Percentiles rank a stretch among this genome's conserved stretches.
These are phyloP conservation scores for Kuraishia ogatae DNA, from an alignment of 805 yeast species.

Conservation along the genomic window DNA sequence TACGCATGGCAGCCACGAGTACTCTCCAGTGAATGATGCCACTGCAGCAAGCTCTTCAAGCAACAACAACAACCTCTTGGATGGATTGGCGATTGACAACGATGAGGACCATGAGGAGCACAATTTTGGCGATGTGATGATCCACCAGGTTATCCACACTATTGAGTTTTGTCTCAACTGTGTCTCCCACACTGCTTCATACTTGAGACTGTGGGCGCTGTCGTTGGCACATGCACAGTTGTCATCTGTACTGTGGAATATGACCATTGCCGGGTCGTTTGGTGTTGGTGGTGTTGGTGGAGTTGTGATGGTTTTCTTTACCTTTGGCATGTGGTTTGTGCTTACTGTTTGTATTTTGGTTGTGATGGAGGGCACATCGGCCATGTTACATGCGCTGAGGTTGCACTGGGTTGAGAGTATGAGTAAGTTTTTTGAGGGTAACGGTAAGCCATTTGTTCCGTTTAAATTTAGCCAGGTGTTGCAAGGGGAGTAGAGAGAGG, in stretches of 20 bases:
- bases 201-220: conserved; percentile 70
- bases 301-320: conserved; percentile 44
- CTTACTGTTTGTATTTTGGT: conserved; percentile 63
- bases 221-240: conserved; percentile 77
- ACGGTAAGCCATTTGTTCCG: conserved; percentile 62
- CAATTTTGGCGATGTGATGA: conserved; percentile 59
- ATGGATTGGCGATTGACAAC: conserved; percentile 11
- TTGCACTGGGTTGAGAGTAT: conserved; percentile 79
- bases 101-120: conserved; percentile 33
- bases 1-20: conserved; percentile 42
- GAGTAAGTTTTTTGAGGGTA: conserved; percentile 76
- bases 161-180: conserved; percentile 75
- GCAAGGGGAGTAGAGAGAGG: conserved; percentile 6
- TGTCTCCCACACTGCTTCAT: conserved; percentile 75
- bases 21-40: conserved; percentile 30
- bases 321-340: conserved; percentile 71
- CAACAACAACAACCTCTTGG: conserved; percentile 14
- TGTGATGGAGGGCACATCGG: conserved; percentile 79
- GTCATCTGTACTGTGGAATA: conserved; percentile 65
- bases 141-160: conserved; percentile 74
- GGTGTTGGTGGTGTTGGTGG: conserved; percentile 46
- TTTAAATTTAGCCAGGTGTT: conserved; percentile 36
- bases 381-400: conserved; percentile 71
- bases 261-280: conserved; percentile 63
- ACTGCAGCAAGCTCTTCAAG: conserved; percentile 9